Evolutionary conservation across 306 rosid species (phyloP).

Genomic region (Vicia sativa): DNA sequence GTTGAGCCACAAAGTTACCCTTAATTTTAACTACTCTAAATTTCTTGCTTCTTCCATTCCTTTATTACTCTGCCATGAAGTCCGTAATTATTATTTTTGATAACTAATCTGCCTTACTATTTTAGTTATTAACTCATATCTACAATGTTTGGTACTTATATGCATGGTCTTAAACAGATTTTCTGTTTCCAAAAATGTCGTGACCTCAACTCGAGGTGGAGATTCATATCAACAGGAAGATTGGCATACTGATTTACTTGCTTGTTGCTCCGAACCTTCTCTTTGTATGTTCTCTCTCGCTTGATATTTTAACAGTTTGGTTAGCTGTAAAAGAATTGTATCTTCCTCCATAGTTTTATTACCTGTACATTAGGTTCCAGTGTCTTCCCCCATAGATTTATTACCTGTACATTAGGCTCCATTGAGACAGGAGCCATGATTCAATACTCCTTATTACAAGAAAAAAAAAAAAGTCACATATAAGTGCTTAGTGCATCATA

Average conservation of each 20-base stretch:
- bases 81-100: not conserved
- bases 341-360: slow-evolving; percentile 2
- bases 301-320: slow-evolving; percentile 18
- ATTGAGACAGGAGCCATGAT: not conserved
- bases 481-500: not conserved
- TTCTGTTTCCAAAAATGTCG: slow-evolving; percentile 66
- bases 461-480: slow-evolving; percentile 2
- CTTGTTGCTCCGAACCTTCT: slow-evolving; percentile 90
- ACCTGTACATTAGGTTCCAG: slow-evolving; percentile 20
- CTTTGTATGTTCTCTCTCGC: slow-evolving; percentile 68
- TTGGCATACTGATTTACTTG: slow-evolving; percentile 94
- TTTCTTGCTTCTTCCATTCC: slow-evolving; percentile 23
- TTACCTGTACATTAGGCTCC: slow-evolving; percentile 30
- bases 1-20: slow-evolving; percentile 14
- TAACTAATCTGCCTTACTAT: not conserved
- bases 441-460: slow-evolving; percentile 9
- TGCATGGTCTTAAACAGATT: slow-evolving; percentile 51
- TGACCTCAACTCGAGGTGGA: slow-evolving; percentile 62
- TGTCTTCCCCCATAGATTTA: not conserved
- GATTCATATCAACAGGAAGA: slow-evolving; percentile 67
- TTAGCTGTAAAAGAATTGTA: not conserved
- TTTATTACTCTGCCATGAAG: not conserved
- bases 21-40: slow-evolving; percentile 22
- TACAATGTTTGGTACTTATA: slow-evolving; percentile 30
- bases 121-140: slow-evolving; percentile 13